phyloP scores from a whole-genome alignment of 805 yeast species.

The Yarrowia keelungensis region DNA sequence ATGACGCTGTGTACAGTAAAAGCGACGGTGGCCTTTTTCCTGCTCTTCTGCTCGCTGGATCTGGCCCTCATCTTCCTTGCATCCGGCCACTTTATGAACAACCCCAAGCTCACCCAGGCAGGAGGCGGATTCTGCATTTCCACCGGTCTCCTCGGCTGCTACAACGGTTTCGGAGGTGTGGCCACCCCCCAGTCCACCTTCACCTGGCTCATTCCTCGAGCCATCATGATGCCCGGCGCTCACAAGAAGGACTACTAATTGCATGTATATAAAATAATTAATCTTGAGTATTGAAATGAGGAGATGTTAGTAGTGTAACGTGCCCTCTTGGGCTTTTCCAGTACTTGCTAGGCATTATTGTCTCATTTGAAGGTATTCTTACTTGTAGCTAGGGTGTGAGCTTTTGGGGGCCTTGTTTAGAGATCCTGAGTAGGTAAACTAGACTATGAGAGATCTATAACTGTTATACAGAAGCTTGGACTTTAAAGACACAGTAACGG shows the following conservation, averaged over 20 bases:
- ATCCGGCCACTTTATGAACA: slow-evolving; percentile 58
- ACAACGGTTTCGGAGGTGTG: slow-evolving; percentile 65
- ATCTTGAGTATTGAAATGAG: background rate
- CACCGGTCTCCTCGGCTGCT: slow-evolving; percentile 63
- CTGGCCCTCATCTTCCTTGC: slow-evolving; percentile 54
- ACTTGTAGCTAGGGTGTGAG: too few relatives aligned
- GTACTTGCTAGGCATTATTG: too few relatives aligned
- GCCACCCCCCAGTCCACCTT: slow-evolving; percentile 59
- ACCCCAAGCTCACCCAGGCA: slow-evolving; percentile 54
- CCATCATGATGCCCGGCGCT: slow-evolving; percentile 36
- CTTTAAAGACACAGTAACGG: too few relatives aligned
- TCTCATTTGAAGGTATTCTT: too few relatives aligned
- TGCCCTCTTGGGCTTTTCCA: background rate
- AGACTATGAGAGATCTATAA: too few relatives aligned
- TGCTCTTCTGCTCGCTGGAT: slow-evolving; percentile 59
- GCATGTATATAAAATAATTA: slow-evolving; percentile 12
- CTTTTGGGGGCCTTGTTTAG: too few relatives aligned
- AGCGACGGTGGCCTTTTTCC: slow-evolving; percentile 68
- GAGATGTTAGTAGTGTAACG: background rate
- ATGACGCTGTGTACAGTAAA: slow-evolving; percentile 62
- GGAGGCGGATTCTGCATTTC: slow-evolving; percentile 68
- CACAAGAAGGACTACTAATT: slow-evolving; percentile 32
- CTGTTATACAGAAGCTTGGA: too few relatives aligned
- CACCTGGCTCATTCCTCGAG: slow-evolving; percentile 23
- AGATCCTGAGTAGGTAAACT: too few relatives aligned